Evolutionary conservation across 2,329 filamentous ascomycete species (phyloP).

Genomic region (Neofusicoccum cordaticola): DNA sequence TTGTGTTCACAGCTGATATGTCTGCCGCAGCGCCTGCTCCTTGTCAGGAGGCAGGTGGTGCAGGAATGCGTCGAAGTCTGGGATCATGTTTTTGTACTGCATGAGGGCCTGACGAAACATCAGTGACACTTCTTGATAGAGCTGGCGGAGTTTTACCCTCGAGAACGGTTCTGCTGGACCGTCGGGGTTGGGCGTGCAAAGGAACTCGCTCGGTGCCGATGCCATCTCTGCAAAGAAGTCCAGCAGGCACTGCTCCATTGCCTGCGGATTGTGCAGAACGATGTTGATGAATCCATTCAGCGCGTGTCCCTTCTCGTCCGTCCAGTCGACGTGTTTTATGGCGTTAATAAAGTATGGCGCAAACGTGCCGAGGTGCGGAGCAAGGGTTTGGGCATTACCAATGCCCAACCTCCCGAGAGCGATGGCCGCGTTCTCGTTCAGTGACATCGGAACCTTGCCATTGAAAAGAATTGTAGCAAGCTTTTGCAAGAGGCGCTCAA

Average conservation of each 20-base stretch:
- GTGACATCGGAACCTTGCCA: constrained; percentile 77
- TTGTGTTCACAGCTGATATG: constrained; percentile 37
- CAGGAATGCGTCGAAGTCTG: constrained; percentile 53
- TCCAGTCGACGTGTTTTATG: constrained; percentile 81
- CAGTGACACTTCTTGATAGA: background rate
- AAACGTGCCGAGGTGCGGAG: constrained; percentile 75
- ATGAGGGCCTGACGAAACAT: constrained; percentile 43
- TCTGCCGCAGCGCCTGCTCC: constrained; percentile 42
- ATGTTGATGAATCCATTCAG: constrained; percentile 86
- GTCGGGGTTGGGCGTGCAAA: constrained; percentile 56
- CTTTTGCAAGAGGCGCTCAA: constrained; percentile 72
- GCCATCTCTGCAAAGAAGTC: constrained; percentile 85
- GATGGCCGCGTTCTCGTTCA: constrained; percentile 92
- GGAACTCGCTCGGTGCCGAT: constrained; percentile 57
- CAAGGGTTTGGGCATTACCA: constrained; percentile 71
- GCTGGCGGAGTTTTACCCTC: constrained; percentile 55
- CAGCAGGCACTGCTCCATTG: constrained; percentile 81
- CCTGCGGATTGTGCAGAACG: constrained; percentile 81
- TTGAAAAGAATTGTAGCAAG: constrained; percentile 82
- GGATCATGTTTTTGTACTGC: constrained; percentile 55
- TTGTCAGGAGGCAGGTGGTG: constrained; percentile 44
- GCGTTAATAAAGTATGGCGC: constrained; percentile 76
- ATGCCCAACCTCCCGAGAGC: constrained; percentile 85
- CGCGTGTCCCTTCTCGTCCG: constrained; percentile 91
- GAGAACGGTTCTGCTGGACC: constrained; percentile 70